These are phyloP conservation scores for Thelephora aurantiotincta DNA, from an alignment of 768 basidiomycete genomes.

Conservation along the genomic window DNA sequence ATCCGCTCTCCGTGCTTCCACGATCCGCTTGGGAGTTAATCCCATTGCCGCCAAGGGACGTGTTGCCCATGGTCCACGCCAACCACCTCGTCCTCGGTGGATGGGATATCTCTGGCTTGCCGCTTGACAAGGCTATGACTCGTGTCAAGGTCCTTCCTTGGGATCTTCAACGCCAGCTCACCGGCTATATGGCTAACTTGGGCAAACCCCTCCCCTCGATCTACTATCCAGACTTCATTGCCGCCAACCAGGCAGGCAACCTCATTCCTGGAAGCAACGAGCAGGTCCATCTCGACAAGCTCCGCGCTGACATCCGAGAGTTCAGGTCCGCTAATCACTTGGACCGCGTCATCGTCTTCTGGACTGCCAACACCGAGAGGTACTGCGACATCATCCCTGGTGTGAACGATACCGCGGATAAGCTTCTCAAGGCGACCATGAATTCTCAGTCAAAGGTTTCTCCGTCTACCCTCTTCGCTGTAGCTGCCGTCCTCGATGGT, in stretches of 20 bases:
- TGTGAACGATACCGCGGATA: slow-evolving; percentile 88
- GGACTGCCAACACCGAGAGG: slow-evolving; percentile 98
- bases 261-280: slow-evolving; percentile 77
- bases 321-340: slow-evolving; percentile 79
- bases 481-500: slow-evolving; percentile 90
- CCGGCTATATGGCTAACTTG: slow-evolving; percentile 67
- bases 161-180: slow-evolving; percentile 92
- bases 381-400: slow-evolving; percentile 92
- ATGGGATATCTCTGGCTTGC: slow-evolving; percentile 87
- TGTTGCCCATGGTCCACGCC: slow-evolving; percentile 95
- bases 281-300: slow-evolving; percentile 79
- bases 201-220: slow-evolving; percentile 84
- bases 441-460: slow-evolving; percentile 86
- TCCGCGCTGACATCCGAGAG: slow-evolving; percentile 81
- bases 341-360: slow-evolving; percentile 87
- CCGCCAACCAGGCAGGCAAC: slow-evolving; percentile 97
- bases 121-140: slow-evolving; percentile 86
- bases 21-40: slow-evolving; percentile 82
- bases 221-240: slow-evolving; percentile 96
- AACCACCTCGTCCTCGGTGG: slow-evolving; percentile 96
- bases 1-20: slow-evolving; percentile 90
- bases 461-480: slow-evolving; percentile 90
- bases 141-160: slow-evolving; percentile 91
- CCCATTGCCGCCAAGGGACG: slow-evolving; percentile 72
- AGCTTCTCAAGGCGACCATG: slow-evolving; percentile 71